Conservation (phyloP, 352 stramenopile genomes). For the Pythium sukuiense region DNA sequence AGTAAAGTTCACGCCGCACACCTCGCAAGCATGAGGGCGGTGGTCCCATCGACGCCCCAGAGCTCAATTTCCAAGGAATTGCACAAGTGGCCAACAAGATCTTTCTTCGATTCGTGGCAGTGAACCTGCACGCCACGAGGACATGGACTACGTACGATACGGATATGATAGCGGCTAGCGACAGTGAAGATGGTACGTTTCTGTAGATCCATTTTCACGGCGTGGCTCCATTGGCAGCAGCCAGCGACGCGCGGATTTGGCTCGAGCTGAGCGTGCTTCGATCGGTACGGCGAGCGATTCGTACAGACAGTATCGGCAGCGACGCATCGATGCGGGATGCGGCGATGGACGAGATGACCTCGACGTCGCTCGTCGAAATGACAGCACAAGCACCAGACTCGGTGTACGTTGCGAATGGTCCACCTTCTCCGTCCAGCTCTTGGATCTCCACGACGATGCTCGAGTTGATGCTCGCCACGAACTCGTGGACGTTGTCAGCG, state of each 20-base stretch:
- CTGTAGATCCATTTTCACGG: neutral
- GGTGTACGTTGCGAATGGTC: neutral
- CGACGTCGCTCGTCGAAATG: slow-evolving; percentile 12
- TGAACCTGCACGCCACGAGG: neutral
- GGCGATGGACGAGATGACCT: neutral
- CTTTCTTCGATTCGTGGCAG: neutral
- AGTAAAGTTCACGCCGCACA: neutral
- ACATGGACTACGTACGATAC: neutral
- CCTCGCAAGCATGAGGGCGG: too few species aligned
- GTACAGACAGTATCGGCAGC: slow-evolving; percentile 42
- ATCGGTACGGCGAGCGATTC: slow-evolving; percentile 76
- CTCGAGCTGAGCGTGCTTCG: slow-evolving; percentile 81
- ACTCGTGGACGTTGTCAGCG: slow-evolving; percentile 52
- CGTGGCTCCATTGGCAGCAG: neutral
- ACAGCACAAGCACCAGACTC: neutral
- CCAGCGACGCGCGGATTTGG: slow-evolving; percentile 65
- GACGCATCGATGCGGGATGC: slow-evolving; percentile 44
- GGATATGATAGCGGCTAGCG: neutral
- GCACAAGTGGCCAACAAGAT: neutral
- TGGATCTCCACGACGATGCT: slow-evolving; percentile 62
- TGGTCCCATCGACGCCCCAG: too few species aligned
- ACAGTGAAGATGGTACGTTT: neutral
- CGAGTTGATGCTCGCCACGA: slow-evolving; percentile 60
- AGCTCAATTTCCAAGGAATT: neutral
- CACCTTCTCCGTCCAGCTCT: slow-evolving; percentile 53